Evolutionary conservation across 2,329 filamentous ascomycete species (phyloP), one percentile per base, ranked within the genome.

Genomic region (Whalleya microplaca): DNA sequence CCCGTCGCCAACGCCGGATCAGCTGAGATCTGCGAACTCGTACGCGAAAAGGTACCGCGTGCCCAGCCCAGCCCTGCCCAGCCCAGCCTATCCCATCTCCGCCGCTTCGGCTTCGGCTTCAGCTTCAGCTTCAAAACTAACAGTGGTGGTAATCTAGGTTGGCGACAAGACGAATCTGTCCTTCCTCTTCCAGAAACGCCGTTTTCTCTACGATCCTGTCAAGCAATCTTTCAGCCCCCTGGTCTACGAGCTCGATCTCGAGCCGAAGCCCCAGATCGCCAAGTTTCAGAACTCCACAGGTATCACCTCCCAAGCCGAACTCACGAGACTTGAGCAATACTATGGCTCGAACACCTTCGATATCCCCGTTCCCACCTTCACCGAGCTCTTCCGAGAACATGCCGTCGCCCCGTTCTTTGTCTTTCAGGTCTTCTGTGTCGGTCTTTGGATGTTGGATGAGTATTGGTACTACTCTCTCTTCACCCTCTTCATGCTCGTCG

Each of bases 381-480:
- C 89, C 49, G 95, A 99, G 77, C 84, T 99, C 48, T 99, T 96
- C 84, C 91, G 96, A 75, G 95, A 99, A 76, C 96, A 99, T 74
- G 94, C 96, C 21, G 96, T 99, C 20, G 96, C 96, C 20, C 95
- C 95, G 4, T 99, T 99, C 81, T 99, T 99, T 76, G 93, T 99
- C 62, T 99, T 99, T 78, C 95, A 99, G 80, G 83, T 99, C 59
- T 99, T 99, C 80, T 99, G 96, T 68, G 95, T 99, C 56, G 96
- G 95, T 16, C 80, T 99, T 59, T 99, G 95, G 95, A 91, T 98
- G 87, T 80, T 99, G 71, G 95, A 99, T 71, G 96, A 99, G 77
- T 99, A 98, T 78, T 99, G 96, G 95, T 99, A 99, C 80, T 99
- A 99, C 78, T 98, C 95, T 59, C 85, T 99, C 19, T 99, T 99